phyloP scores from a whole-genome alignment of 1,284 basidiomycete genomes.

The Mixia osmundae region DNA sequence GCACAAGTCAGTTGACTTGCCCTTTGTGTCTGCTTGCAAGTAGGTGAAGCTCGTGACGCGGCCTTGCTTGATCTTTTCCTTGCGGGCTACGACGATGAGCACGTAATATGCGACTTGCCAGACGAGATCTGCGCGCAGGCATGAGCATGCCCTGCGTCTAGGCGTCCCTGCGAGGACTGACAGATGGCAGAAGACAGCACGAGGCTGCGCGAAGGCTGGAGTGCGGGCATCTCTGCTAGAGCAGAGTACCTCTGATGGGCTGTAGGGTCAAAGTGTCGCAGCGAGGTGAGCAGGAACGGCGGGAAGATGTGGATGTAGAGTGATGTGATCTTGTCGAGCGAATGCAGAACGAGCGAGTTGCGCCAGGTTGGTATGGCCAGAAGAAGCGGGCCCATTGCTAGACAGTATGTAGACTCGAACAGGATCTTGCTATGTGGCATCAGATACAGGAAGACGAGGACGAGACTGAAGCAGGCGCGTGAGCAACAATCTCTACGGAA shows the following conservation, averaged over 20 bases:
- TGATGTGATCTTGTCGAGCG: slow-evolving; percentile 20
- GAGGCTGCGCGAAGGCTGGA: slow-evolving; percentile 11
- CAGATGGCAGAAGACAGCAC: slow-evolving; percentile 13
- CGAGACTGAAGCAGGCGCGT: slow-evolving; percentile 17
- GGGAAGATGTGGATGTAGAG: slow-evolving; percentile 20
- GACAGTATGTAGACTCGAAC: slow-evolving; percentile 2
- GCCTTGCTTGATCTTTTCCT: slow-evolving; percentile 19
- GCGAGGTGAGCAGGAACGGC: slow-evolving; percentile 11
- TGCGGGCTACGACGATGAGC: slow-evolving; percentile 17
- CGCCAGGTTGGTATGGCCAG: slow-evolving; percentile 20
- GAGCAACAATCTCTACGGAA: slow-evolving; percentile 16
- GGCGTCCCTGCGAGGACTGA: slow-evolving; percentile 2
- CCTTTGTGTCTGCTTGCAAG: slow-evolving; percentile 18
- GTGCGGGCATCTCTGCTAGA: slow-evolving; percentile 5
- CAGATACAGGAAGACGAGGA: slow-evolving; percentile 18
- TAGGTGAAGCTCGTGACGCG: slow-evolving; percentile 19
- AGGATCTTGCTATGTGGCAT: slow-evolving; percentile 18
- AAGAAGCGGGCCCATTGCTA: not conserved
- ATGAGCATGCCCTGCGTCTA: not conserved
- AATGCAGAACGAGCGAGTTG: slow-evolving; percentile 21
- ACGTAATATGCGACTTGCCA: slow-evolving; percentile 20
- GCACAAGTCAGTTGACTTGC: slow-evolving; percentile 5
- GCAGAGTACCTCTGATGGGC: slow-evolving; percentile 15
- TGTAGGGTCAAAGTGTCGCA: slow-evolving; percentile 15
- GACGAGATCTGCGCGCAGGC: slow-evolving; percentile 10